Percentiles rank a stretch among this genome's conserved stretches.
Conservation (phyloP, 164 flowering plant genomes). For the Sedum album region DNA sequence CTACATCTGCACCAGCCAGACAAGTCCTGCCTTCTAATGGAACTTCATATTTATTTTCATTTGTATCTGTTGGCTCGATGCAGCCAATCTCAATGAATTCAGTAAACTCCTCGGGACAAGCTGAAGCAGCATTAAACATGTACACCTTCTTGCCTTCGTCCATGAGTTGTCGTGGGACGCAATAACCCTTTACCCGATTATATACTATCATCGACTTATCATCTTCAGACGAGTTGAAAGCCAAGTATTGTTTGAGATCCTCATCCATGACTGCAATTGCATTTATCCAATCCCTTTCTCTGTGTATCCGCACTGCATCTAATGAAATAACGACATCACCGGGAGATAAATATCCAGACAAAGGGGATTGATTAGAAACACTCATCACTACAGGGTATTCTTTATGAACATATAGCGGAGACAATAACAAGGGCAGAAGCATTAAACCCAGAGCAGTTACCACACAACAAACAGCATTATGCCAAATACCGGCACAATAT, state of each 20-base stretch:
- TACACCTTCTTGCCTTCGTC: slow-evolving; percentile 28
- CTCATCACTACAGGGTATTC: slow-evolving; percentile 65
- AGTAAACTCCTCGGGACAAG: slow-evolving; percentile 32
- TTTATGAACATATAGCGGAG: slow-evolving; percentile 60
- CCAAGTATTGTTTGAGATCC: slow-evolving; percentile 15
- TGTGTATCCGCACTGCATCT: slow-evolving; percentile 46
- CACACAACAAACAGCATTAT: slow-evolving; percentile 81
- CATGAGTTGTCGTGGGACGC: slow-evolving; percentile 45
- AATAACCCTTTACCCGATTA: slow-evolving; percentile 47
- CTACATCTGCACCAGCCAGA: slow-evolving; percentile 48
- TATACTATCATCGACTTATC: slow-evolving; percentile 8
- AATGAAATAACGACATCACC: slow-evolving; percentile 61
- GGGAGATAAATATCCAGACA: slow-evolving; percentile 52
- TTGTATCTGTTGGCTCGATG: slow-evolving; percentile 16
- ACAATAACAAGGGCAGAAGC: slow-evolving; percentile 52
- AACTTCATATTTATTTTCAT: slow-evolving; percentile 14
- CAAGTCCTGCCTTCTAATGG: slow-evolving; percentile 26
- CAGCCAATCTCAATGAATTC: slow-evolving; percentile 40
- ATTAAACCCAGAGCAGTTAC: slow-evolving; percentile 57
- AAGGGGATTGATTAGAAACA: slow-evolving; percentile 49
- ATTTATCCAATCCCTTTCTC: slow-evolving; percentile 51
- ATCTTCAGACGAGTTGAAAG: slow-evolving; percentile 14
- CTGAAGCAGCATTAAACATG: slow-evolving; percentile 17
- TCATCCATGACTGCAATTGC: slow-evolving; percentile 23
- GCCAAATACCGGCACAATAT: slow-evolving; percentile 96